A percentile compares a stretch with the other conserved stretches of the same genome.
These are phyloP conservation scores for Coemansia sp. DNA, from an alignment of 192 early-diverging fungal genomes.

Conservation along the genomic window DNA sequence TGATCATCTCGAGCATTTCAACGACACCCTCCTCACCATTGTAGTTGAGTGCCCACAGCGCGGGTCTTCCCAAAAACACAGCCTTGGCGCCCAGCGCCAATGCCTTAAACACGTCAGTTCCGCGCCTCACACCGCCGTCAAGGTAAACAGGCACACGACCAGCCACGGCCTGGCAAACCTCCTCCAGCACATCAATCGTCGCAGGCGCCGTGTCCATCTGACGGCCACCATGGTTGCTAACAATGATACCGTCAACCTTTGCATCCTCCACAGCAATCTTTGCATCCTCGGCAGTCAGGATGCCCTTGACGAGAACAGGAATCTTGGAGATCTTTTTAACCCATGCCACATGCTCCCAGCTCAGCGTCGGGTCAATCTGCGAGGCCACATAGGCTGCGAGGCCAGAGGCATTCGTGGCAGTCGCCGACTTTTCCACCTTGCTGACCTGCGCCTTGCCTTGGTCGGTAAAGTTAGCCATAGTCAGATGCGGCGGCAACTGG, in stretches of 20 bases:
- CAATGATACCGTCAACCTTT: constrained; percentile 79
- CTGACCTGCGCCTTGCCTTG: constrained; percentile 18
- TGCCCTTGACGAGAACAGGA: constrained; percentile 89
- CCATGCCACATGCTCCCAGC: constrained; percentile 80
- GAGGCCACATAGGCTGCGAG: constrained; percentile 42
- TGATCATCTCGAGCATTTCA: constrained; percentile 68
- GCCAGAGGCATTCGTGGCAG: constrained; percentile 31
- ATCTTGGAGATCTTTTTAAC: constrained; percentile 71
- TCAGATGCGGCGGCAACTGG: constrained; percentile 59
- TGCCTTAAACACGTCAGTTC: constrained; percentile 92
- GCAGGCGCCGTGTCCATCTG: constrained; percentile 81
- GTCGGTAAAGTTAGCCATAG: constrained; percentile 61
- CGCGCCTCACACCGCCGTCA: constrained; percentile 92
- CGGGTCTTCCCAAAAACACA: constrained; percentile 56
- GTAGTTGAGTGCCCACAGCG: constrained; percentile 73
- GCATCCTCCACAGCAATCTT: constrained; percentile 67
- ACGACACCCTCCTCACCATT: constrained; percentile 89
- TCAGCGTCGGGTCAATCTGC: constrained; percentile 68
- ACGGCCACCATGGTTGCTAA: constrained; percentile 96
- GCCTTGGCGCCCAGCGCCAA: constrained; percentile 89
- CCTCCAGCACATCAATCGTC: constrained; percentile 82
- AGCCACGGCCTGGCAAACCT: constrained; percentile 66
- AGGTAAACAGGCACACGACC: constrained; percentile 74
- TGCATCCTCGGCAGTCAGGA: constrained; percentile 88
- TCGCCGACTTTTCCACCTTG: neutral